Evolutionary conservation across 768 basidiomycete genomes (phyloP), one percentile per base, ranked within the genome.

Genomic region (Psilocybe tampanensis): DNA sequence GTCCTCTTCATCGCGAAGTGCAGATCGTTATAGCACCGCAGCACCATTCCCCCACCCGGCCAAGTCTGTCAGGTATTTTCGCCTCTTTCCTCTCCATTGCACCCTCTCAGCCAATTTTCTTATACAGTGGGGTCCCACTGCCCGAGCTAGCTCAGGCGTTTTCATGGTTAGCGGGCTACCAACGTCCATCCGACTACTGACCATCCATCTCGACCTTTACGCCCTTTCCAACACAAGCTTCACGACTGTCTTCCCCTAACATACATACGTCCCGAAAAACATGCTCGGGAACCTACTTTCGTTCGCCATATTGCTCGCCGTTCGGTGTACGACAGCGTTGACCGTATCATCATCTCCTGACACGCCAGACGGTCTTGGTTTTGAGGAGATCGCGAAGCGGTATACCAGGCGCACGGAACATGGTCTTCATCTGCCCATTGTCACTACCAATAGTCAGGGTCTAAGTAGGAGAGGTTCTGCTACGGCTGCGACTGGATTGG

Each of bases 401-500:
- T 67, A 68, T 52, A 70, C 69, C 13, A 64, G 56, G 44, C 64
- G 71, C 21, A 74, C 73, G 33, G 65, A 67, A 21, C 60, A 66
- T 24, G 75, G 76, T 12, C 50, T 78, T 7, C 73, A 77, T 61
- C 22, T 80, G 8, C 77, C 76, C 19, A 73, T 80, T 22, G 62
- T 73, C 26, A 60, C 63, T 24, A 61, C 47, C 41, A 65, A 66
- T 54, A 41, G 59, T 24, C 45, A 54, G 51, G 47, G 57, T 23
- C 33, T 68, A 50, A 58, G 58, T 52, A 66, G 69, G 43, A 72
- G 77, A 39, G 73, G 66, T 0, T 52, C 64, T 71, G 69, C 69
- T 3, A 76, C 73, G 13, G 70, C 73, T 48, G 24, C 47, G 11
- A 78, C 81, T 42, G 85, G 86, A 1, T 69, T 90, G 26, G 86